phyloP scores from a whole-genome alignment of 192 early-diverging fungal species.

The Backusella parvicylindrica region DNA sequence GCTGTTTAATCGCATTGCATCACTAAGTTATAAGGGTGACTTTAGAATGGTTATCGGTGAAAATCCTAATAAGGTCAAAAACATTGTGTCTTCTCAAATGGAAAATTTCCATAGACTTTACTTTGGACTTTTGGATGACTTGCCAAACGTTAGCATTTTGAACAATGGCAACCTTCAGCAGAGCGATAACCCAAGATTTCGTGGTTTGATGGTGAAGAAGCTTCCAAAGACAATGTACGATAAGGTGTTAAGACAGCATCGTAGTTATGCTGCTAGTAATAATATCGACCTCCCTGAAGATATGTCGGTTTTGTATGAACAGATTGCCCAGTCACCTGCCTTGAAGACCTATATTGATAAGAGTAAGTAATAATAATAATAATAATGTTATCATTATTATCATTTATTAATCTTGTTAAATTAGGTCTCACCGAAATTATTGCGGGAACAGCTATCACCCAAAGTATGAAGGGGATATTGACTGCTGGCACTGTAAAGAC shows the following conservation, averaged over 20 bases:
- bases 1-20: constrained; percentile 78
- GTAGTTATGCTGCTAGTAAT: constrained; percentile 21
- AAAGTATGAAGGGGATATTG: constrained; percentile 89
- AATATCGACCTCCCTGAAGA: constrained; percentile 20
- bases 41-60: constrained; percentile 91
- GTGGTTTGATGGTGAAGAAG: constrained; percentile 71
- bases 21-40: constrained; percentile 89
- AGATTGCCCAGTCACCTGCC: constrained; percentile 37
- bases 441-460: constrained; percentile 76
- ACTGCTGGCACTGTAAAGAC: constrained; percentile 78
- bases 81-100: constrained; percentile 86
- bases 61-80: constrained; percentile 93
- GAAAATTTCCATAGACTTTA: constrained; percentile 56
- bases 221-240: constrained; percentile 77
- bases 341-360: constrained; percentile 39
- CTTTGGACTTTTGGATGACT: constrained; percentile 43
- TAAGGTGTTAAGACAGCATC: constrained; percentile 44
- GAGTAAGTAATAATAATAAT: constrained; percentile 33
- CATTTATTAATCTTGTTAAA: neutral
- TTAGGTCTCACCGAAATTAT: constrained; percentile 32
- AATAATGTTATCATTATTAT: neutral
- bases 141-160: constrained; percentile 43
- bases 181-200: constrained; percentile 56
- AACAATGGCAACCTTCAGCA: constrained; percentile 38
- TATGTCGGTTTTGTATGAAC: constrained; percentile 37